phyloP scores from a whole-genome alignment of 2,329 filamentous ascomycete genomes.

The Monascus ruber region DNA sequence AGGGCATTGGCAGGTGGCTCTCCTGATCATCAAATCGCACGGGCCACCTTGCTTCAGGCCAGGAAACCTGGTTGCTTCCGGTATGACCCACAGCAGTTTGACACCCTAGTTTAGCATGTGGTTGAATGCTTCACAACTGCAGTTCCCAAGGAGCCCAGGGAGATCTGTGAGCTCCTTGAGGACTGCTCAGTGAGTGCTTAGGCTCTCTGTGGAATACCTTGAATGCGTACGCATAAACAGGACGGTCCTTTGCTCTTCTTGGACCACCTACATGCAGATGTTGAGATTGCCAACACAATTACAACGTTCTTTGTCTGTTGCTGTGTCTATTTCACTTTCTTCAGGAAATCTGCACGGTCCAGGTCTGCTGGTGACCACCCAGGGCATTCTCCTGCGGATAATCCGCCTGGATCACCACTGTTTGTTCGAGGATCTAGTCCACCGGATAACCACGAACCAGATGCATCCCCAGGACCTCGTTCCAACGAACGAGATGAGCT shows the following conservation, averaged over 20 bases:
- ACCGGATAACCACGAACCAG: no score
- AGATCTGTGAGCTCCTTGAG: constrained; percentile 1
- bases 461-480: no score
- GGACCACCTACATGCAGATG: constrained; percentile 6
- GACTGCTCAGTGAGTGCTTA: constrained; percentile 5
- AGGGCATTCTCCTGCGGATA: no score
- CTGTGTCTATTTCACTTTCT: constrained; percentile 13
- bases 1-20: constrained; percentile 5
- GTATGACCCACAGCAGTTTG: constrained; percentile 8
- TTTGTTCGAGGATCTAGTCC: no score
- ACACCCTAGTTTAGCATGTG: constrained; percentile 8
- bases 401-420: no score
- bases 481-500: no score
- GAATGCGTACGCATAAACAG: constrained; percentile 5
- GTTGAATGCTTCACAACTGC: constrained; percentile 7
- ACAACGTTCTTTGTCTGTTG: constrained; percentile 9
- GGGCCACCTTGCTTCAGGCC: constrained; percentile 10
- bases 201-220: constrained; percentile 6
- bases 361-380: neutral
- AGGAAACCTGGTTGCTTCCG: constrained; percentile 8
- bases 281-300: constrained; percentile 6
- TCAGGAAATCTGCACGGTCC: constrained; percentile 7
- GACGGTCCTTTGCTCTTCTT: constrained; percentile 12
- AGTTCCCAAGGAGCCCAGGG: constrained; percentile 3
- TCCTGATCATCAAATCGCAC: constrained; percentile 11